Evolutionary conservation across 805 yeast genomes (phyloP).

Genomic region (Metschnikowia similis): DNA sequence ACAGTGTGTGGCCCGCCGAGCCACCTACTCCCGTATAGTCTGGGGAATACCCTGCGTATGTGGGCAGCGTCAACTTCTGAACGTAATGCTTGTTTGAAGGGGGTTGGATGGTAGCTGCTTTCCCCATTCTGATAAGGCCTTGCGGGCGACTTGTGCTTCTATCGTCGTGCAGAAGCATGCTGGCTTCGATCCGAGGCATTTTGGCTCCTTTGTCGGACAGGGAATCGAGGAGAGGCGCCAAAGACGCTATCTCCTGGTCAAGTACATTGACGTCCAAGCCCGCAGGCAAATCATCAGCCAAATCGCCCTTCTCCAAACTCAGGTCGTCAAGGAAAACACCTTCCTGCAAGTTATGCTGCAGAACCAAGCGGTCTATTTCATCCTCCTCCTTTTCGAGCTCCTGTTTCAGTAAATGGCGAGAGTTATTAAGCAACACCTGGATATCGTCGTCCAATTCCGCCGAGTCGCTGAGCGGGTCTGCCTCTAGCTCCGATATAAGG

Average conservation of each 20-base stretch:
- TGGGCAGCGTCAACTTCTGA: slow-evolving; percentile 1
- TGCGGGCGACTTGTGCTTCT: slow-evolving; percentile 20
- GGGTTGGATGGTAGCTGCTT: slow-evolving; percentile 44
- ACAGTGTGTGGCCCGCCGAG: slow-evolving; percentile 1
- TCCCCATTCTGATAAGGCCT: slow-evolving; percentile 32
- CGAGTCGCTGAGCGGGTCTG: slow-evolving; percentile 17
- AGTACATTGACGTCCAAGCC: slow-evolving; percentile 26
- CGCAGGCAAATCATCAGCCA: slow-evolving; percentile 1
- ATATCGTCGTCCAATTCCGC: slow-evolving; percentile 8
- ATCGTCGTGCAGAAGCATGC: background rate
- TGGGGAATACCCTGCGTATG: background rate
- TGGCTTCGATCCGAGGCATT: background rate
- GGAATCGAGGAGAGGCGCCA: slow-evolving; percentile 37
- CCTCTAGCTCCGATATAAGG: slow-evolving; percentile 35
- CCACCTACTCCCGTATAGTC: background rate
- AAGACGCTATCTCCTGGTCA: slow-evolving; percentile 39
- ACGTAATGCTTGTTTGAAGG: slow-evolving; percentile 38
- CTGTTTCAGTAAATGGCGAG: slow-evolving; percentile 22
- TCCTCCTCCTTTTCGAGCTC: slow-evolving; percentile 31
- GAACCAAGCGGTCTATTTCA: slow-evolving; percentile 32
- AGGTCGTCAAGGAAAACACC: slow-evolving; percentile 26
- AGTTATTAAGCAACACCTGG: slow-evolving; percentile 9
- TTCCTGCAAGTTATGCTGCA: slow-evolving; percentile 32
- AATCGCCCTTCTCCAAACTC: slow-evolving; percentile 7
- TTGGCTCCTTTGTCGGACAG: slow-evolving; percentile 14